Evolutionary conservation across 208 protist genomes (phyloP), one percentile per base, ranked within the genome.

Genomic region (Leishmania mexicana): DNA sequence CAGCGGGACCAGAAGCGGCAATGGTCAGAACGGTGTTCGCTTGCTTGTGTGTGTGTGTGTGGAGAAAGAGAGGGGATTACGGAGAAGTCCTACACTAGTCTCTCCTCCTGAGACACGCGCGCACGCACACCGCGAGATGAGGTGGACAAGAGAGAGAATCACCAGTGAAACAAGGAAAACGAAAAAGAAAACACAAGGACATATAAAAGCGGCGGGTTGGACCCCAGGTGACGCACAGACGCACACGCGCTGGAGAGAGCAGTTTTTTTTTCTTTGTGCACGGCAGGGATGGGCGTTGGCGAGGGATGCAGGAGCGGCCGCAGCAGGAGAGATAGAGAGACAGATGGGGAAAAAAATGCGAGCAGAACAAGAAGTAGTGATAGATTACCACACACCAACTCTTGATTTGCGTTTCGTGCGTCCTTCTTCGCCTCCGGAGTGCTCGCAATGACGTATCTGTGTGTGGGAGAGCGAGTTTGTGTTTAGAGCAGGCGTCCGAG

Each of bases 311-410:
- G 68, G 7, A 73, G 60, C 38, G 24, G 57, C 0, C 62, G 40
- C 10, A 38, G 31, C 21, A 28, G 2, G 28, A 49, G 60, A 17
- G 62, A 58, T 35, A 35, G 13, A 67, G 35, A 83, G 4, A 72
- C 31, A 15, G 58, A 28, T 17, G 3, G 58, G 35, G 17, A 64
- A 62, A 62, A 62, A 24, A 31, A 6, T 31, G 31, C 4, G 7
- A 68, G 11, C 62, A 68, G 15, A 68, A 2, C 28, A 31, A 28
- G n/a, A 24, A n/a, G 21, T 31, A 58, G 80, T 75, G 80, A 83
- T 83, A 76, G 80, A 51, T 83, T 83, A 83, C 80, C 74, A 76
- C 80, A 76, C 75, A 83, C 75, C 62, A 8, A 7, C 15, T 31
- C 15, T 6, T 68, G 62, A 6, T 38, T 15, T 38, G 3, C 31